Conservation (phyloP, 495 filamentous ascomycete species). For the Filosporella fistucella region DNA sequence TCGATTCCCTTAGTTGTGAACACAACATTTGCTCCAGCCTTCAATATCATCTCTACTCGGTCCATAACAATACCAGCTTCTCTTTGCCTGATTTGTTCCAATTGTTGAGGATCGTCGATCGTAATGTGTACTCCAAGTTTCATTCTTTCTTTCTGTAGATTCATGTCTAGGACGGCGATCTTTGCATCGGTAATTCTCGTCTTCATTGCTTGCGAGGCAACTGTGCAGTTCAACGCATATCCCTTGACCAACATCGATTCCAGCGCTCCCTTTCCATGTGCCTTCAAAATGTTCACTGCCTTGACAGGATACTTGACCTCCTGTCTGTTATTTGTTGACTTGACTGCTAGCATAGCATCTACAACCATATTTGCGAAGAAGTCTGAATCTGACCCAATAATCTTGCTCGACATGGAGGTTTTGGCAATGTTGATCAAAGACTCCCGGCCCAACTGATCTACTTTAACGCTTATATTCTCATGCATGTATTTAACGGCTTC, state of each 20-base stretch:
- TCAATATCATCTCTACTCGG: conserved; percentile 93
- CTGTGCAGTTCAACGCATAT: conserved; percentile 97
- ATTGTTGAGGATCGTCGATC: conserved; percentile 91
- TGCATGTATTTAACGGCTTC: conserved; percentile 99
- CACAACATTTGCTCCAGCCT: conserved; percentile 93
- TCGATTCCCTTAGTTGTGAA: conserved; percentile 98
- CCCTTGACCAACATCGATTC: conserved; percentile 93
- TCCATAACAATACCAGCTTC: conserved; percentile 93
- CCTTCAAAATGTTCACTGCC: conserved; percentile 97
- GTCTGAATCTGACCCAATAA: conserved; percentile 92
- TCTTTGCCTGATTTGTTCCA: conserved; percentile 92
- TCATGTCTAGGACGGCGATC: conserved; percentile 97
- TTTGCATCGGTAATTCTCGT: conserved; percentile 91
- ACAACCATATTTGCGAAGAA: conserved; percentile 98
- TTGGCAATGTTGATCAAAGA: conserved; percentile 92
- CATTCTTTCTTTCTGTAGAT: conserved; percentile 98
- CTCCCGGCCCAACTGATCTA: conserved; percentile 84
- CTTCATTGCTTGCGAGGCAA: conserved; percentile 96
- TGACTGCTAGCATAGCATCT: conserved; percentile 93
- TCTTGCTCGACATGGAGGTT: conserved; percentile 99
- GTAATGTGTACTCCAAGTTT: conserved; percentile 98
- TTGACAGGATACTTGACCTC: conserved; percentile 98
- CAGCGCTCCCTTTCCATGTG: conserved; percentile 85
- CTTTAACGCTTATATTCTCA: conserved; percentile 93
- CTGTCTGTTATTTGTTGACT: conserved; percentile 81